A percentile compares a stretch with the other conserved stretches of the same genome.
phyloP scores from a whole-genome alignment of 768 basidiomycete genomes.

The Coprinopsis cinerea region DNA sequence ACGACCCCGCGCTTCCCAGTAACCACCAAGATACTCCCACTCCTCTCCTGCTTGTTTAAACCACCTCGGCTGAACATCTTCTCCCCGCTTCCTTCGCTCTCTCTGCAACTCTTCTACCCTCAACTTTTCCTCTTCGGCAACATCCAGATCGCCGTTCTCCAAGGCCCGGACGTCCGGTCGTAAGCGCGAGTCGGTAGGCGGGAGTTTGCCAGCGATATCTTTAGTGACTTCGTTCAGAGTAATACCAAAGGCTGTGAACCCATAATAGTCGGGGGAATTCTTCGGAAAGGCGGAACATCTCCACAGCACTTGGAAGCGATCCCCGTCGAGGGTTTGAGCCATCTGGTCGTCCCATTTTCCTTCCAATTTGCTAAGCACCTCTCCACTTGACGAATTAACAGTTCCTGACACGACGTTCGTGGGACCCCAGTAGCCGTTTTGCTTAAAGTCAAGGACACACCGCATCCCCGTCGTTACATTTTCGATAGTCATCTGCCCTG shows the following conservation, averaged over 20 bases:
- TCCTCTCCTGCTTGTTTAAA: slow-evolving; percentile 66
- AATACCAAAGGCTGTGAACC: slow-evolving; percentile 76
- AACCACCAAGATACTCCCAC: slow-evolving; percentile 74
- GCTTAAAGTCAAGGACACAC: slow-evolving; percentile 81
- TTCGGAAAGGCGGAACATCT: slow-evolving; percentile 68
- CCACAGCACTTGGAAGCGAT: slow-evolving; percentile 75
- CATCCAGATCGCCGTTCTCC: slow-evolving; percentile 68
- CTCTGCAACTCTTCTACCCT: slow-evolving; percentile 74
- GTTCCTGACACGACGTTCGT: slow-evolving; percentile 65
- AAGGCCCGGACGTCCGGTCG: slow-evolving; percentile 80
- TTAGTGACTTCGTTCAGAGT: slow-evolving; percentile 75
- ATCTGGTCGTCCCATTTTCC: slow-evolving; percentile 89
- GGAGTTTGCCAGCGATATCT: slow-evolving; percentile 57
- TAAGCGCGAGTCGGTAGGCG: slow-evolving; percentile 76
- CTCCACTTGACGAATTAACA: slow-evolving; percentile 48
- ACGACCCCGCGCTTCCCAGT: slow-evolving; percentile 70
- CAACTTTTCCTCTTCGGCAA: slow-evolving; percentile 67
- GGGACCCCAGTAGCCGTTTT: slow-evolving; percentile 78
- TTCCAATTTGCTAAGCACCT: slow-evolving; percentile 59
- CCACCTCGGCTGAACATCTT: slow-evolving; percentile 65
- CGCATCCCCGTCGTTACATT: slow-evolving; percentile 49
- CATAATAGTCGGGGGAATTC: slow-evolving; percentile 67
- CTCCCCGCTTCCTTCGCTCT: slow-evolving; percentile 55
- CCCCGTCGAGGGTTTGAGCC: slow-evolving; percentile 59
- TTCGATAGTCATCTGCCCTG: slow-evolving; percentile 71